Evolutionary conservation across 495 filamentous ascomycete genomes (phyloP).

Genomic region (Evansstolkia leycettana): DNA sequence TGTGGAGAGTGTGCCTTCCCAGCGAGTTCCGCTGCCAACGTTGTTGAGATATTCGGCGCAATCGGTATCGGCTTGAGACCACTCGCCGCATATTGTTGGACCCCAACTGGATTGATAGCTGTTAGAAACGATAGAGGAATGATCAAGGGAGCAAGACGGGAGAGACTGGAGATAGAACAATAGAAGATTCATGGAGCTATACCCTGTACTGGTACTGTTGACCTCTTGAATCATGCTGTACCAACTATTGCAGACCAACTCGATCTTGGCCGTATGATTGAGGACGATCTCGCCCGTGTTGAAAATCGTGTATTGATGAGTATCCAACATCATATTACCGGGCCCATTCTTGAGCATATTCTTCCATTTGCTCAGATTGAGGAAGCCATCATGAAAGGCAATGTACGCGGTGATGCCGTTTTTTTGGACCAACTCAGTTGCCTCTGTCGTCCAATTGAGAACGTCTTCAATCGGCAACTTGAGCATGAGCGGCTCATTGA

Average conservation of each 20-base stretch:
- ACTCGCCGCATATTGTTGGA: constrained; percentile 95
- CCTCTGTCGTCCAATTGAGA: constrained; percentile 55
- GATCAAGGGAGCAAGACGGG: neutral
- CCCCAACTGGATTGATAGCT: constrained; percentile 49
- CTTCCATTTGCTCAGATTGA: constrained; percentile 71
- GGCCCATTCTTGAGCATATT: constrained; percentile 44
- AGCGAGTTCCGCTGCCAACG: constrained; percentile 75
- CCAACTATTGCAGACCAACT: constrained; percentile 82
- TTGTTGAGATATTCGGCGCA: constrained; percentile 83
- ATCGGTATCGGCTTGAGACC: constrained; percentile 96
- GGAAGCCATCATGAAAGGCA: constrained; percentile 75
- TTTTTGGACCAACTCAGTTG: constrained; percentile 49
- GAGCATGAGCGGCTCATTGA: constrained; percentile 79
- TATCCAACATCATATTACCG: constrained; percentile 61
- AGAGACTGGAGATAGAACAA: neutral
- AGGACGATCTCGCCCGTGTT: constrained; percentile 61
- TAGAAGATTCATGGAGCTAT: constrained; percentile 5
- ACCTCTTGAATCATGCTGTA: constrained; percentile 58
- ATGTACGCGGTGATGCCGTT: constrained; percentile 57
- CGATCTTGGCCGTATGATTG: constrained; percentile 63
- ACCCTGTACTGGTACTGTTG: constrained; percentile 61
- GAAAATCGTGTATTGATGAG: constrained; percentile 90
- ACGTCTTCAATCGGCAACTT: constrained; percentile 44
- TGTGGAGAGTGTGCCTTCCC: constrained; percentile 68
- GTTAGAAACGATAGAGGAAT: neutral